Conservation (phyloP, 2,329 filamentous ascomycete genomes). For the Ophiostoma quercus region DNA sequence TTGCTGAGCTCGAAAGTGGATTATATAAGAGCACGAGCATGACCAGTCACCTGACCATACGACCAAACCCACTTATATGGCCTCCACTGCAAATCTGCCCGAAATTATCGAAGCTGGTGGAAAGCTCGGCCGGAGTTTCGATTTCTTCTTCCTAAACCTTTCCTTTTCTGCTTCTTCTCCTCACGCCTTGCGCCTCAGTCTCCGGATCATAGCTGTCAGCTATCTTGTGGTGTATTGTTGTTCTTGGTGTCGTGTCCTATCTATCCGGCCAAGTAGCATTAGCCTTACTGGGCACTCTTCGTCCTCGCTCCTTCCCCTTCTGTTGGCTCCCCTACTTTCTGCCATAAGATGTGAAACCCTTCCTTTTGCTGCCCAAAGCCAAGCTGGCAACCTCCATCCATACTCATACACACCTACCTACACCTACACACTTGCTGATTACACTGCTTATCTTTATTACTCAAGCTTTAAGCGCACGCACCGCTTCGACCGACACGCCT, state of each 20-base stretch:
- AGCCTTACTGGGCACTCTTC: neutral
- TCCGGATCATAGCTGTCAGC: neutral
- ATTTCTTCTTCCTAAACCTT: conserved; percentile 9
- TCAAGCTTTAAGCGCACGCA: neutral
- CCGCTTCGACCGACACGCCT: neutral
- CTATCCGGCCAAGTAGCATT: neutral
- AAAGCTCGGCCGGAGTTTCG: conserved; percentile 17
- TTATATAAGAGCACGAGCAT: neutral
- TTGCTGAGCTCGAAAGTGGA: neutral
- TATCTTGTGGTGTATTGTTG: conserved; percentile 2
- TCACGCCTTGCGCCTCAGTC: conserved; percentile 14
- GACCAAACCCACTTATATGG: neutral
- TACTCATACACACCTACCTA: neutral
- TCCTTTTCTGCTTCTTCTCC: conserved; percentile 12
- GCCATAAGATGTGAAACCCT: conserved; percentile 19
- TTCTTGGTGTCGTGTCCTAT: conserved; percentile 11
- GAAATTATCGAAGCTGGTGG: conserved; percentile 23
- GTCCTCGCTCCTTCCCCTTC: no score
- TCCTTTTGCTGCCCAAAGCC: conserved; percentile 18
- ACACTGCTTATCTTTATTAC: neutral
- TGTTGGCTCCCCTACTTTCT: neutral
- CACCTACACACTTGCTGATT: neutral
- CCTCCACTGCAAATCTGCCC: conserved; percentile 3
- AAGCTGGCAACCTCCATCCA: conserved; percentile 14
- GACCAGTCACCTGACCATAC: neutral